These are phyloP conservation scores for Exophiala sideris DNA, from an alignment of 2,329 filamentous ascomycete species.

Conservation along the genomic window DNA sequence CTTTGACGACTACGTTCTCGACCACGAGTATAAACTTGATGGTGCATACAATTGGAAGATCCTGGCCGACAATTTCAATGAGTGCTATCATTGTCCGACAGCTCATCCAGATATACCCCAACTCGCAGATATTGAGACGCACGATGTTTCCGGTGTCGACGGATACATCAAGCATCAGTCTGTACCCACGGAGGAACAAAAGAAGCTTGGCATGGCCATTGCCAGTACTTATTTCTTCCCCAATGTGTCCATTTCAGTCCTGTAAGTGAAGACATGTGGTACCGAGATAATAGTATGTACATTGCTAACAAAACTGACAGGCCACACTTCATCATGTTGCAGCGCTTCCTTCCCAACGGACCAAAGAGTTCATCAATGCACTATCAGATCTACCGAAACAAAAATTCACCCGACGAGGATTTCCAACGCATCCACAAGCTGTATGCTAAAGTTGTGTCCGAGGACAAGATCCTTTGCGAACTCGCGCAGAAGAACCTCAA, in stretches of 20 bases:
- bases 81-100: conserved; percentile 58
- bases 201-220: conserved; percentile 14
- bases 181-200: conserved; percentile 28
- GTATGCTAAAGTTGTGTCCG: conserved; percentile 62
- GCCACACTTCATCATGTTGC: conserved; percentile 63
- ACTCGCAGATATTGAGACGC: conserved; percentile 53
- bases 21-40: conserved; percentile 33
- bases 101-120: conserved; percentile 56
- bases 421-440: conserved; percentile 58
- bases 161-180: conserved; percentile 57
- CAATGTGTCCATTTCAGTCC: conserved; percentile 24
- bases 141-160: conserved; percentile 50
- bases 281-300: neutral
- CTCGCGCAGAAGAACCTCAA: conserved; percentile 60
- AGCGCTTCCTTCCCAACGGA: conserved; percentile 57
- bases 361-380: conserved; percentile 54
- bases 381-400: conserved; percentile 64
- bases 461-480: conserved; percentile 62
- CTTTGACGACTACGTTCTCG: conserved; percentile 52
- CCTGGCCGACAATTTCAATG: conserved; percentile 28
- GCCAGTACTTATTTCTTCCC: conserved; percentile 27
- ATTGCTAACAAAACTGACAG: conserved; percentile 31
- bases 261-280: conserved; percentile 14
- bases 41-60: conserved; percentile 29
- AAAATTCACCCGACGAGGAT: conserved; percentile 55